Evolutionary conservation across 2,329 filamentous ascomycete species (phyloP).

Genomic region (Microsporum canis): DNA sequence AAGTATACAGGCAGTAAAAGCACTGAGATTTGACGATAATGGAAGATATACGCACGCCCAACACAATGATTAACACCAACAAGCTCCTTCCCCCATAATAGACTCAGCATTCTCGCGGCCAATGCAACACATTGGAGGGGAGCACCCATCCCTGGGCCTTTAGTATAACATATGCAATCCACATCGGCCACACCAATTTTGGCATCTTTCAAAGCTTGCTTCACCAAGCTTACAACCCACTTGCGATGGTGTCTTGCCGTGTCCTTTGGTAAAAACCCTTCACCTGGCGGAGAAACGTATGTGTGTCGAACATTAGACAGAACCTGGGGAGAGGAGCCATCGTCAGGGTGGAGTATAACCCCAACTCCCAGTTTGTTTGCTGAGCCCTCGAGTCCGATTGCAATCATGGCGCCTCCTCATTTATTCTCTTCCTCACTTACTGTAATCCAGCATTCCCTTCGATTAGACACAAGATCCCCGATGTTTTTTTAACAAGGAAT

Average conservation of each 20-base stretch:
- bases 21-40: not conserved
- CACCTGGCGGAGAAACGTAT: slow-evolving; percentile 79
- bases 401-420: slow-evolving; percentile 41
- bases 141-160: slow-evolving; percentile 92
- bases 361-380: slow-evolving; percentile 97
- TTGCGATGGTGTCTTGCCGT: slow-evolving; percentile 83
- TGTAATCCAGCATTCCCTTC: not conserved
- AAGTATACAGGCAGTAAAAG: not conserved
- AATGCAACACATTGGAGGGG: slow-evolving; percentile 79
- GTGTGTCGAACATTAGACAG: slow-evolving; percentile 93
- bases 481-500: not conserved
- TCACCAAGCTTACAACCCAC: slow-evolving; percentile 74
- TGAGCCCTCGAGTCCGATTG: slow-evolving; percentile 74
- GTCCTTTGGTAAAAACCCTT: slow-evolving; percentile 93
- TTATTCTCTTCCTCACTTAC: too few relatives aligned
- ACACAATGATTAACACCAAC: slow-evolving; percentile 97
- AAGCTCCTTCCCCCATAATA: slow-evolving; percentile 80
- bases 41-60: slow-evolving; percentile 47
- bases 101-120: slow-evolving; percentile 65
- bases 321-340: slow-evolving; percentile 50
- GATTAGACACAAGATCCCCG: not conserved
- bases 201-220: slow-evolving; percentile 63
- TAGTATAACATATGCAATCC: slow-evolving; percentile 90
- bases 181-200: slow-evolving; percentile 53
- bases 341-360: slow-evolving; percentile 63